Percentiles rank a stretch among this genome's conserved stretches.
Evolutionary conservation across 2,329 filamentous ascomycete species (phyloP).

Genomic region (Cryphonectria radicalis): DNA sequence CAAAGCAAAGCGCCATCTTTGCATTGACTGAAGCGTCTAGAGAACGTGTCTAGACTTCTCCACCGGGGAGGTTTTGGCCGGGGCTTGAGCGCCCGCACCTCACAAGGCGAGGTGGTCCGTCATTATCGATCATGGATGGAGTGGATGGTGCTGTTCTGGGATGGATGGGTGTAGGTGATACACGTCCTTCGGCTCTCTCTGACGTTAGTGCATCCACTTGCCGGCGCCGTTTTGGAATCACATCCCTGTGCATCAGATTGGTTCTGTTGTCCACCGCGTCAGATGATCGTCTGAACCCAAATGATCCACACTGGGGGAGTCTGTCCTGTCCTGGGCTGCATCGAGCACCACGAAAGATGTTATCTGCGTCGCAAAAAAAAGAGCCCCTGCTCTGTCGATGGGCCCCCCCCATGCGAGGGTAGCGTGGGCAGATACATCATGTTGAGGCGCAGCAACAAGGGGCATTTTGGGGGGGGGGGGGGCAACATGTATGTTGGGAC

Average conservation of each 20-base stretch:
- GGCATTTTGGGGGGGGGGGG: constrained; percentile 12
- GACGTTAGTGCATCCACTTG: constrained; percentile 31
- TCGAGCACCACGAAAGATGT: constrained; percentile 28
- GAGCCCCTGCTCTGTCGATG: constrained; percentile 14
- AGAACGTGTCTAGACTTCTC: constrained; percentile 39
- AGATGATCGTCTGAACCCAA: constrained; percentile 47
- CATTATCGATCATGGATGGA: constrained; percentile 32
- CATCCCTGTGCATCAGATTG: constrained; percentile 43
- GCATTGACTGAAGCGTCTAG: constrained; percentile 37
- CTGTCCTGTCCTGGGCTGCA: constrained; percentile 34
- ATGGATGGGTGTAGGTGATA: constrained; percentile 32
- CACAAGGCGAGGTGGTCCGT: constrained; percentile 34
- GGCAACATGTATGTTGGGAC: constrained; percentile 50
- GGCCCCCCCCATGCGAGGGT: constrained; percentile 22
- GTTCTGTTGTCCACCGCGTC: constrained; percentile 45
- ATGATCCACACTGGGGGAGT: constrained; percentile 44
- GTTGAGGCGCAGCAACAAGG: constrained; percentile 37
- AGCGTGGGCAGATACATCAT: constrained; percentile 26
- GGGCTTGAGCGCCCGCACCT: constrained; percentile 33
- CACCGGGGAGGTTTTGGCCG: constrained; percentile 39
- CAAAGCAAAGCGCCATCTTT: constrained; percentile 37
- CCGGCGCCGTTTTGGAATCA: constrained; percentile 36
- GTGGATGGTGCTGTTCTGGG: constrained; percentile 28
- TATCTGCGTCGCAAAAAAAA: neutral
- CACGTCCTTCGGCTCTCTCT: constrained; percentile 25